phyloP scores from a whole-genome alignment of 495 filamentous ascomycete species.

The Annulohypoxylon moriforme region DNA sequence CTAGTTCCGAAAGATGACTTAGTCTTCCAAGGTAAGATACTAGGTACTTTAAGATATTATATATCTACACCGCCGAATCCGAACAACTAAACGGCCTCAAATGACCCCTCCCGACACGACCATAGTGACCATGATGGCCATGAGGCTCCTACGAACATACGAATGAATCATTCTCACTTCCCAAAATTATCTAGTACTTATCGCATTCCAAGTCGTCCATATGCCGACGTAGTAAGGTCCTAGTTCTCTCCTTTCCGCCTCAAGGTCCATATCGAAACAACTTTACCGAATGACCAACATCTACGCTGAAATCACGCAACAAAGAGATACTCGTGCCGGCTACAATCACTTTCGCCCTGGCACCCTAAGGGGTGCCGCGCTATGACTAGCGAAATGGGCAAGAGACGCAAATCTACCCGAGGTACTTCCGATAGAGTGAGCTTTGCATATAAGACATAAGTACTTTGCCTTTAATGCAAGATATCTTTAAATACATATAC shows the following conservation, averaged over 20 bases:
- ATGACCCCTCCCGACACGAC: not conserved
- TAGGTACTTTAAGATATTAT: too few species aligned
- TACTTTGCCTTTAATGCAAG: too few species aligned
- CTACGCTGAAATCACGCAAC: slow-evolving; percentile 7
- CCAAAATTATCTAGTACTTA: not conserved
- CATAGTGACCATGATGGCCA: not conserved
- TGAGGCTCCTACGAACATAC: not conserved
- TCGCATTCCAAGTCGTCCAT: not conserved
- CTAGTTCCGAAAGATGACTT: not conserved
- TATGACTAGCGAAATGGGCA: too few species aligned
- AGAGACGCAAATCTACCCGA: too few species aligned
- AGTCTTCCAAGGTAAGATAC: not conserved
- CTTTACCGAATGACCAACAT: not conserved
- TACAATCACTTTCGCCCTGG: too few species aligned
- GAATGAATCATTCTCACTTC: not conserved
- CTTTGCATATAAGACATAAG: too few species aligned
- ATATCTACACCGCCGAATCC: not conserved
- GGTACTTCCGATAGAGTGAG: too few species aligned
- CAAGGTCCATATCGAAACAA: slow-evolving; percentile 4
- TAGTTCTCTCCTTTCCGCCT: not conserved
- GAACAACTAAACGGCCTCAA: not conserved
- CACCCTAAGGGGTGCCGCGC: too few species aligned
- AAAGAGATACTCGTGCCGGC: too few species aligned
- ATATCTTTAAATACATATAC: too few species aligned
- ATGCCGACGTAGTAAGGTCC: slow-evolving; percentile 4